Evolutionary conservation across 2,329 filamentous ascomycete species (phyloP).

Genomic region (Geosmithia flava): DNA sequence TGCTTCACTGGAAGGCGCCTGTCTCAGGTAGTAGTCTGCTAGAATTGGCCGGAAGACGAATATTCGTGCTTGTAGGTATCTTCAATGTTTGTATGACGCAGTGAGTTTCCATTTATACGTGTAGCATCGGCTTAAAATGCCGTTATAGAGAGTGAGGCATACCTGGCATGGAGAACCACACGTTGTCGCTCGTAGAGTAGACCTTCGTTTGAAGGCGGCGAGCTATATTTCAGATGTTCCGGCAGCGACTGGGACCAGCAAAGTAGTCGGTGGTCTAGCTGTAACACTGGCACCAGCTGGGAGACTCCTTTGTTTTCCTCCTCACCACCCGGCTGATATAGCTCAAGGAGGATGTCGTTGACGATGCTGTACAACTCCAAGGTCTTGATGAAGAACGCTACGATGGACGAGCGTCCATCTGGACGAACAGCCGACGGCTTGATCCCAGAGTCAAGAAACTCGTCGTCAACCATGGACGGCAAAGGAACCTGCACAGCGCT

Average conservation of each 20-base stretch:
- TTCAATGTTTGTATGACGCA: background rate
- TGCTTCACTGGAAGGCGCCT: background rate
- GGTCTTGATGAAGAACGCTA: conserved; percentile 2
- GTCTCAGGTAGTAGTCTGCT: conserved; percentile 1
- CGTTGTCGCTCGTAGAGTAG: conserved; percentile 2
- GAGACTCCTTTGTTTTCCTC: background rate
- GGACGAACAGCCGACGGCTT: conserved; percentile 1
- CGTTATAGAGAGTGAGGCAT: background rate
- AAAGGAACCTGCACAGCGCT: background rate
- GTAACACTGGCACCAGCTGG: background rate
- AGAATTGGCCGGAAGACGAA: conserved; percentile 1
- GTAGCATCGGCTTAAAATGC: background rate
- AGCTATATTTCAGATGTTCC: background rate
- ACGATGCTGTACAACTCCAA: conserved; percentile 3
- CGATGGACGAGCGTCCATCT: background rate
- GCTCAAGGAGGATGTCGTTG: conserved; percentile 3
- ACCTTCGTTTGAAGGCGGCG: background rate
- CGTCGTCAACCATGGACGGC: conserved; percentile 6
- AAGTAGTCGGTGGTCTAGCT: conserved; percentile 1
- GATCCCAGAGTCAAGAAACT: conserved; percentile 2
- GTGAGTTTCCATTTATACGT: background rate
- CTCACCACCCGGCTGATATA: background rate
- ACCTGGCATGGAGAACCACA: conserved; percentile 2
- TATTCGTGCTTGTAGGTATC: conserved; percentile 1
- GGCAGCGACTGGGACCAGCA: conserved; percentile 3